A percentile compares a stretch with the other conserved stretches of the same genome.
Evolutionary conservation across 2,329 filamentous ascomycete genomes (phyloP).

Genomic region (Alternaria gansuensis): DNA sequence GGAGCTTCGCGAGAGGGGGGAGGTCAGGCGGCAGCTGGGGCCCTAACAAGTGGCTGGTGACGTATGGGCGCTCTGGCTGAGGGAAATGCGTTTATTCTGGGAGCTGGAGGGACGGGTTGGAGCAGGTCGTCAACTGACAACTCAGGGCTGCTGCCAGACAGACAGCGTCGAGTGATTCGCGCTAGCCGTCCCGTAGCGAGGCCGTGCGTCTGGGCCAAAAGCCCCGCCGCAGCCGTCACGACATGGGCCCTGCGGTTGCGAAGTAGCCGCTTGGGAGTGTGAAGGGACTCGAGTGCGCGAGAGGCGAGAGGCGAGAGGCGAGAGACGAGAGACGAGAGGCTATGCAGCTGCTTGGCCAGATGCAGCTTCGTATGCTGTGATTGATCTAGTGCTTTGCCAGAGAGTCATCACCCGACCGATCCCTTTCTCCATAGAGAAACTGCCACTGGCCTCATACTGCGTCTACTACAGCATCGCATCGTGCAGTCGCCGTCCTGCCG

Average conservation of each 20-base stretch:
- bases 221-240: conserved; percentile 21
- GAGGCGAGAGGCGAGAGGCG: neutral
- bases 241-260: conserved; percentile 10
- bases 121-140: conserved; percentile 33
- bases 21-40: conserved; percentile 34
- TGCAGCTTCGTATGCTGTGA: conserved; percentile 7
- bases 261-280: neutral
- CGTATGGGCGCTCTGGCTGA: conserved; percentile 24
- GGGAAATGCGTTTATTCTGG: conserved; percentile 19
- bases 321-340: neutral
- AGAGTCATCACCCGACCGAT: conserved; percentile 13
- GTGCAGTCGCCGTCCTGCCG: neutral
- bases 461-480: neutral
- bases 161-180: conserved; percentile 33
- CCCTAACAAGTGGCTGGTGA: conserved; percentile 32
- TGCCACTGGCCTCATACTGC: conserved; percentile 1
- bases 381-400: conserved; percentile 10
- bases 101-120: conserved; percentile 31
- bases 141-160: conserved; percentile 34
- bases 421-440: conserved; percentile 17
- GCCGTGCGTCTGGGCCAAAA: conserved; percentile 28
- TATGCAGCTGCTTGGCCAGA: neutral
- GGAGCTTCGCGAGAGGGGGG: conserved; percentile 35
- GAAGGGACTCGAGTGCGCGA: neutral
- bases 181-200: conserved; percentile 32